Conservation (phyloP, 2,329 filamentous ascomycete genomes). For the Fusarium redolens region DNA sequence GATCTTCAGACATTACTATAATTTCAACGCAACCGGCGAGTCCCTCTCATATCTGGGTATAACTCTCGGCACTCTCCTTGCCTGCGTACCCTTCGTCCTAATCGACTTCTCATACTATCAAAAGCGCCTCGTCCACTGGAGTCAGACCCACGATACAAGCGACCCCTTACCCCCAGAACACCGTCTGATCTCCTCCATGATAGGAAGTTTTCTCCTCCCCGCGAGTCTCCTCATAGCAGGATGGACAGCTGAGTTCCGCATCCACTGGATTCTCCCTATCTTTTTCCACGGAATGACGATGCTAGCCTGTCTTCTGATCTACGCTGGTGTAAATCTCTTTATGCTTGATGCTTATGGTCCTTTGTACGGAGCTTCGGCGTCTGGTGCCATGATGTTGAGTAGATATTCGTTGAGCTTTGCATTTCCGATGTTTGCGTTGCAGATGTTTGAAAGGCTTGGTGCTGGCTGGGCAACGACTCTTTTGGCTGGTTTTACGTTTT, state of each 20-base stretch:
- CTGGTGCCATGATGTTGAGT: constrained; percentile 31
- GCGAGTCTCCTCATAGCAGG: constrained; percentile 14
- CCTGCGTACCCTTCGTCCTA: constrained; percentile 18
- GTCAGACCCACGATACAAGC: background rate
- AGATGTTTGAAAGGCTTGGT: constrained; percentile 22
- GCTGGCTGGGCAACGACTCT: constrained; percentile 26
- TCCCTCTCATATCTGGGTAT: constrained; percentile 26
- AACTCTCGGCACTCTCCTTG: constrained; percentile 18
- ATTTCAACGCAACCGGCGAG: constrained; percentile 3
- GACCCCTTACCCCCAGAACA: constrained; percentile 3
- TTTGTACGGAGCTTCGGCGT: constrained; percentile 20
- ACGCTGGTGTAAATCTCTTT: constrained; percentile 18
- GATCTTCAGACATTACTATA: constrained; percentile 24
- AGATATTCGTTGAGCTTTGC: constrained; percentile 27
- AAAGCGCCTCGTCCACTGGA: constrained; percentile 13
- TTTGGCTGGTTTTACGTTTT: background rate
- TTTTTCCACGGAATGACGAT: constrained; percentile 25
- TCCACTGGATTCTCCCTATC: constrained; percentile 10
- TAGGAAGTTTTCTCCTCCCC: constrained; percentile 20
- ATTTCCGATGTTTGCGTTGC: constrained; percentile 21
- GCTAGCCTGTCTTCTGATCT: constrained; percentile 21
- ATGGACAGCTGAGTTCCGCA: constrained; percentile 21
- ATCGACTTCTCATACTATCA: constrained; percentile 32
- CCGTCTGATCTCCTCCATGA: constrained; percentile 26
- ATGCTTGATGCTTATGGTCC: constrained; percentile 30